phyloP scores from a whole-genome alignment of 208 protist species.

The Naegleria lovaniensis region DNA sequence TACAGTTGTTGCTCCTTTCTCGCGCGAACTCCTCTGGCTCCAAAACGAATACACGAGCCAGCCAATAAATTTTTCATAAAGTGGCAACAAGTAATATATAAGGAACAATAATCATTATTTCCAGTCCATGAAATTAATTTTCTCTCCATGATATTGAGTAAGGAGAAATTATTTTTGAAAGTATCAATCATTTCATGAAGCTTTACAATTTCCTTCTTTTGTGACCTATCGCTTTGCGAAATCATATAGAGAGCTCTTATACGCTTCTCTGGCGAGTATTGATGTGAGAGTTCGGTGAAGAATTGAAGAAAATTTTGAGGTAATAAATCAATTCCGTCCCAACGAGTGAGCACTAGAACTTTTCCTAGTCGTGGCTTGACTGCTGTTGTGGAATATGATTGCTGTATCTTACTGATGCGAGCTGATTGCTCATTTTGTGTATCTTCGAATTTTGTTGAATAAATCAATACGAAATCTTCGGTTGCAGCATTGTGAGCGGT shows the following conservation, averaged over 20 bases:
- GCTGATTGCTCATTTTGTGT: neutral
- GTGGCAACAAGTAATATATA: neutral
- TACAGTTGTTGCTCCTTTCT: neutral
- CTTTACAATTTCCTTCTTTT: neutral
- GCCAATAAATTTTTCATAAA: neutral
- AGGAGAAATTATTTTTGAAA: neutral
- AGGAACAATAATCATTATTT: neutral
- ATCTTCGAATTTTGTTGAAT: neutral
- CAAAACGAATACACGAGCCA: neutral
- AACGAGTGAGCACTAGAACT: neutral
- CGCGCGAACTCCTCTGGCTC: neutral
- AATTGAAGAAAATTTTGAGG: neutral
- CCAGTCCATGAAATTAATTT: neutral
- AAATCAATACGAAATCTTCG: neutral
- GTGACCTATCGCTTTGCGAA: neutral
- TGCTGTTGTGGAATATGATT: neutral
- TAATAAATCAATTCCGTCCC: neutral
- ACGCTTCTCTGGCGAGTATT: neutral
- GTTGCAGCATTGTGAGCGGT: neutral
- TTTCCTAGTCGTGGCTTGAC: neutral
- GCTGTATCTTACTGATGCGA: no score
- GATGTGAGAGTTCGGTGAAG: neutral
- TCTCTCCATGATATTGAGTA: neutral
- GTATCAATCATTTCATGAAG: neutral
- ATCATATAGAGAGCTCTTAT: neutral